Conservation (phyloP, 2,329 filamentous ascomycete species). For the Nigrograna mackinnonii region DNA sequence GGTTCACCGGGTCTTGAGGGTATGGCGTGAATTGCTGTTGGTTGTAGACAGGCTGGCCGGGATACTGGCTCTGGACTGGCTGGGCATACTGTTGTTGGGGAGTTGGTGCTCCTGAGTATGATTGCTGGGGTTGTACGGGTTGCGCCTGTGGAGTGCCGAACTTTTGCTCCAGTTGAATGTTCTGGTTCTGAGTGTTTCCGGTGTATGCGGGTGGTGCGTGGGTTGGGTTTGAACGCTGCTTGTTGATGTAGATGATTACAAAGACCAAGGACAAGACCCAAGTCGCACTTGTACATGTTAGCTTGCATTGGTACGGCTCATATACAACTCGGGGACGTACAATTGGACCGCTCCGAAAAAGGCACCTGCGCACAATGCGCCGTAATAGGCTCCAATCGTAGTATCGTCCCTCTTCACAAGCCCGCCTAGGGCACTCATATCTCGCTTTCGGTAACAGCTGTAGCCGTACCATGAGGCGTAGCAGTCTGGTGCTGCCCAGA, state of each 20-base stretch:
- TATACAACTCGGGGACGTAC: slow-evolving; percentile 15
- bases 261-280: slow-evolving; percentile 13
- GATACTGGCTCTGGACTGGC: too few relatives aligned
- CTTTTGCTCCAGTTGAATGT: slow-evolving; percentile 1
- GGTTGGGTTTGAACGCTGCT: slow-evolving; percentile 11
- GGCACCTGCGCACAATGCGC: slow-evolving; percentile 24
- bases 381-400: slow-evolving; percentile 21
- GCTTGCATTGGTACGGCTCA: too few relatives aligned
- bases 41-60: slow-evolving; percentile 3
- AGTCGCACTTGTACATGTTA: slow-evolving; percentile 7
- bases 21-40: background rate
- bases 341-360: slow-evolving; percentile 29
- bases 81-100: slow-evolving; percentile 5
- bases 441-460: slow-evolving; percentile 10
- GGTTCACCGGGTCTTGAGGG: slow-evolving; percentile 9
- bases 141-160: slow-evolving; percentile 1
- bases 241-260: slow-evolving; percentile 13
- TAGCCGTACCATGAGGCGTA: slow-evolving; percentile 10
- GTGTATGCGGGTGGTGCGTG: background rate
- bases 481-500: slow-evolving; percentile 19
- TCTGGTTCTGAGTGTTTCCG: background rate
- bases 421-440: slow-evolving; percentile 6
- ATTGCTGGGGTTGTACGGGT: slow-evolving; percentile 4
- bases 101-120: slow-evolving; percentile 1
- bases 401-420: slow-evolving; percentile 14